phyloP scores from a whole-genome alignment of 2,329 filamentous ascomycete species.

The Cytospora leucostoma region DNA sequence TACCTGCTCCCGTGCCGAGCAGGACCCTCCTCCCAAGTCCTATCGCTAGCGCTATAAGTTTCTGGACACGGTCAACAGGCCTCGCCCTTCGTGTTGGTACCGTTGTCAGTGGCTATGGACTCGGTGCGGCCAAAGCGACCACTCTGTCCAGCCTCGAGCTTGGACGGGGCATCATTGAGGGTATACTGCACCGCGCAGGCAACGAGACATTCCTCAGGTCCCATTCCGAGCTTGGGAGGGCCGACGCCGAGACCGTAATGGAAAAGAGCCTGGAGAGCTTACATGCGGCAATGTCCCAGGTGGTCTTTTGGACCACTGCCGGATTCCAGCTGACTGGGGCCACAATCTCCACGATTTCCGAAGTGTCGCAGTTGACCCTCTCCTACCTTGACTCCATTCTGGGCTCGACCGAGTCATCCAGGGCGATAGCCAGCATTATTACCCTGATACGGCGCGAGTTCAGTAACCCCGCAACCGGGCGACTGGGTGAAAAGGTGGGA shows the following conservation, averaged over 20 bases:
- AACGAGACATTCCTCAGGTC: conserved; percentile 50
- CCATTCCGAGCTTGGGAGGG: conserved; percentile 48
- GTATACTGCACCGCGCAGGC: conserved; percentile 54
- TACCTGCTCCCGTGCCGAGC: conserved; percentile 31
- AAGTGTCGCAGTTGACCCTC: conserved; percentile 59
- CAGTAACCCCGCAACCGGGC: conserved; percentile 61
- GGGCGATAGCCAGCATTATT: conserved; percentile 67
- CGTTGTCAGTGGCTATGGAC: conserved; percentile 52
- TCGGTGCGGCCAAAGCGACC: conserved; percentile 56
- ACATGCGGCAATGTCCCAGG: conserved; percentile 58
- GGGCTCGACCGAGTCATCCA: conserved; percentile 68
- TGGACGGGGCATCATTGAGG: conserved; percentile 56
- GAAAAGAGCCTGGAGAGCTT: conserved; percentile 58
- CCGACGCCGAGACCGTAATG: conserved; percentile 58
- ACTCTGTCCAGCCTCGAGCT: conserved; percentile 60
- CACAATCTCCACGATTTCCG: conserved; percentile 55
- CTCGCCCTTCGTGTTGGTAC: conserved; percentile 57
- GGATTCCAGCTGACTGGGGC: conserved; percentile 61
- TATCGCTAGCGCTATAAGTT: conserved; percentile 60
- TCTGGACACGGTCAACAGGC: conserved; percentile 61
- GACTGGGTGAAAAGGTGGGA: conserved; percentile 59
- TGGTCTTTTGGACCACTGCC: conserved; percentile 63
- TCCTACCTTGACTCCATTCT: conserved; percentile 64
- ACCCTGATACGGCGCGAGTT: conserved; percentile 65
- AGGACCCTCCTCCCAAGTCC: conserved; percentile 58